Percentiles rank a stretch among this genome's conserved stretches.
phyloP scores from a whole-genome alignment of 2,329 filamentous ascomycete species.

The Phialocephala subalpina region DNA sequence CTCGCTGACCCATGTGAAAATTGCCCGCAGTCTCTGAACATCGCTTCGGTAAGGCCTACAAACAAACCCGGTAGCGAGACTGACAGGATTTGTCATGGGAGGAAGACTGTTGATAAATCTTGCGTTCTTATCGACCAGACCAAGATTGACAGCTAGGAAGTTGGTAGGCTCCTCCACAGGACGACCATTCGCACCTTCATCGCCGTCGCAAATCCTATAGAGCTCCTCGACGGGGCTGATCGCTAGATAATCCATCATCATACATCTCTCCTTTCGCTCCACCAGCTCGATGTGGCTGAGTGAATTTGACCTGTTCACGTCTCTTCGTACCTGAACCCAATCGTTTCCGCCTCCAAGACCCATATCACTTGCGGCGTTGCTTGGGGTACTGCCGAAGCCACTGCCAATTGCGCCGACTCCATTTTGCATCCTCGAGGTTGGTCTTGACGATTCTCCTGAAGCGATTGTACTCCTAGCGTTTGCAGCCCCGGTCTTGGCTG shows the following conservation, averaged over 20 bases:
- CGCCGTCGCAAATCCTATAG: constrained; percentile 84
- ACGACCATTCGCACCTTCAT: constrained; percentile 86
- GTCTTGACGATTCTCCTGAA: constrained; percentile 57
- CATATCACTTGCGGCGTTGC: constrained; percentile 72
- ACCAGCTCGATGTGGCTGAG: constrained; percentile 86
- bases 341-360: constrained; percentile 73
- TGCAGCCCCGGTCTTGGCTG: constrained; percentile 91
- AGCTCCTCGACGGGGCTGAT: constrained; percentile 91
- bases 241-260: constrained; percentile 92
- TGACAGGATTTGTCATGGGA: constrained; percentile 80
- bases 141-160: constrained; percentile 81
- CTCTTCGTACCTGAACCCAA: constrained; percentile 97
- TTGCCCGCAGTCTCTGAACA: constrained; percentile 89
- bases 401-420: constrained; percentile 61
- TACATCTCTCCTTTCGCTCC: constrained; percentile 87
- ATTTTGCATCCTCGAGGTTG: constrained; percentile 39
- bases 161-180: constrained; percentile 85
- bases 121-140: constrained; percentile 93
- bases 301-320: constrained; percentile 95
- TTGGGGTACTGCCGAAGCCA: constrained; percentile 49
- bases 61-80: constrained; percentile 88
- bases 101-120: constrained; percentile 88
- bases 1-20: constrained; percentile 98
- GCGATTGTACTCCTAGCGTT: constrained; percentile 88
- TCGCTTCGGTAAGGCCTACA: constrained; percentile 95